A percentile compares a stretch with the other conserved stretches of the same genome.
phyloP scores from a whole-genome alignment of 2,329 filamentous ascomycete species.

The Colletotrichum kahawae region DNA sequence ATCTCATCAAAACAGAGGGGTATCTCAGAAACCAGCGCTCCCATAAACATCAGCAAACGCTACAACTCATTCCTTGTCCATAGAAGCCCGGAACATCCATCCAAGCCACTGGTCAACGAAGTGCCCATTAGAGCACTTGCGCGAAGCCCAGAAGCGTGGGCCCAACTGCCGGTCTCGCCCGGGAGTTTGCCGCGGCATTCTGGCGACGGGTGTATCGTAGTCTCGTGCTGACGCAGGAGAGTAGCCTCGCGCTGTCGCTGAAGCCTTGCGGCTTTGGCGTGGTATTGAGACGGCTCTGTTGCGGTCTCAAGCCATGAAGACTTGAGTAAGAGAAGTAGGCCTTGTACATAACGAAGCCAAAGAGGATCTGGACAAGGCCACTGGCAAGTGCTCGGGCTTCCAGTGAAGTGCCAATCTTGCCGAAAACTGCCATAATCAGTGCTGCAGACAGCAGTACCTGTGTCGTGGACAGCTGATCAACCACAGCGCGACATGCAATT shows the following conservation, averaged over 20 bases:
- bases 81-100: background rate
- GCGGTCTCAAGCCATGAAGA: conserved; percentile 13
- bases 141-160: background rate
- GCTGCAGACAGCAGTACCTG: background rate
- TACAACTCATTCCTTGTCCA: background rate
- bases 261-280: conserved; percentile 11
- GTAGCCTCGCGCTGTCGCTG: conserved; percentile 11
- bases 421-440: background rate
- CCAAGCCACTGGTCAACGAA: background rate
- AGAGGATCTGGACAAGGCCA: background rate
- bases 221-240: conserved; percentile 17
- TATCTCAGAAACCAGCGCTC: conserved; percentile 25
- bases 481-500: background rate
- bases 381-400: background rate
- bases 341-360: background rate
- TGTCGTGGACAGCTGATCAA: background rate
- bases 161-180: background rate
- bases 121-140: conserved; percentile 1
- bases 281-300: conserved; percentile 19
- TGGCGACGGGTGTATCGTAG: conserved; percentile 7
- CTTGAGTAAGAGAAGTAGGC: background rate
- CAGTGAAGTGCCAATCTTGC: background rate
- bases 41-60: conserved; percentile 5
- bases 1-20: conserved; percentile 24
- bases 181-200: background rate